These are phyloP conservation scores for Chrysanthemum seticuspe DNA, from an alignment of 129 eudicot genomes.

Conservation along the genomic window DNA sequence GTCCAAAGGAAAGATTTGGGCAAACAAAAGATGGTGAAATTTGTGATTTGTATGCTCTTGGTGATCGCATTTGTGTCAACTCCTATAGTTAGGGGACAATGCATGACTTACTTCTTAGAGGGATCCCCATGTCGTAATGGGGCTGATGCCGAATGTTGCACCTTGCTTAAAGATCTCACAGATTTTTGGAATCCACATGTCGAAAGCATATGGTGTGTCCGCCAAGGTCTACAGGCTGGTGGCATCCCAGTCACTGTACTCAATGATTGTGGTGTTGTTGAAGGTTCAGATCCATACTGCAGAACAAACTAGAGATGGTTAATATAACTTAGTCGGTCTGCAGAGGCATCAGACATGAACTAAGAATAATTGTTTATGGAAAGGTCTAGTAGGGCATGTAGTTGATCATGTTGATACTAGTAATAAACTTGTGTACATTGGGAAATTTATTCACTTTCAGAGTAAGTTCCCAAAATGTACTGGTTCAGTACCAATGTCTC, in stretches of 20 bases:
- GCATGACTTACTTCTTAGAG: neutral
- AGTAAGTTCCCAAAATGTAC: too few species aligned
- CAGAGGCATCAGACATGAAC: too few species aligned
- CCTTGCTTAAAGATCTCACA: neutral
- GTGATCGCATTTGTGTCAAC: conserved; percentile 7
- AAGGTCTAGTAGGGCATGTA: too few species aligned
- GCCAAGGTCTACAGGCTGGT: neutral
- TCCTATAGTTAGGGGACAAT: conserved; percentile 19
- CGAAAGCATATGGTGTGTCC: conserved; percentile 16
- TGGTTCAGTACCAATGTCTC: neutral
- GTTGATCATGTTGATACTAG: too few species aligned
- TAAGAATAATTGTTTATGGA: too few species aligned
- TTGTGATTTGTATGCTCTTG: too few species aligned
- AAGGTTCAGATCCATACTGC: conserved; percentile 18
- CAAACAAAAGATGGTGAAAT: too few species aligned
- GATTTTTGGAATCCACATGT: neutral
- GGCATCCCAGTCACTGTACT: conserved; percentile 4
- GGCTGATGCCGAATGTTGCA: conserved; percentile 15
- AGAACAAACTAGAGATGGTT: neutral
- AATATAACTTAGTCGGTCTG: too few species aligned
- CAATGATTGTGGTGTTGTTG: conserved; percentile 18
- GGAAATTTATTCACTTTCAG: too few species aligned
- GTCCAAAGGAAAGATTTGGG: neutral
- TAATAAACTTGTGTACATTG: too few species aligned
- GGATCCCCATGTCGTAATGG: conserved; percentile 8